Evolutionary conservation across 2,329 filamentous ascomycete species (phyloP).

Genomic region (Diaporthe vexans): DNA sequence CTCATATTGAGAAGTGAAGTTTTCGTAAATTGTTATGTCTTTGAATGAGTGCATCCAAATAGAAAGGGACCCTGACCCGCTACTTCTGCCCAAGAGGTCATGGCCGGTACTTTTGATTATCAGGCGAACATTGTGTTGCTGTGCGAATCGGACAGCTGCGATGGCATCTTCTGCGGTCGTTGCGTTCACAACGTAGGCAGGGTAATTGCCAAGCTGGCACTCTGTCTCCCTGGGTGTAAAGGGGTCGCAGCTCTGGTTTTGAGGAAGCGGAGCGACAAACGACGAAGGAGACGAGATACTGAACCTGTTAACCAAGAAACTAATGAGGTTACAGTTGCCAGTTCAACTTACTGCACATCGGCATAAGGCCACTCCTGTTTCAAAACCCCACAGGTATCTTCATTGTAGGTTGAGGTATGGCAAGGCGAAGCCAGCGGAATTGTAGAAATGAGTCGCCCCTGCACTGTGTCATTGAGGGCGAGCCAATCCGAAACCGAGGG

Average conservation of each 20-base stretch:
- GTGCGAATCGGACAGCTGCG: conserved; percentile 12
- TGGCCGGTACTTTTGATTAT: conserved; percentile 61
- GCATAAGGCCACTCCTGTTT: conserved; percentile 19
- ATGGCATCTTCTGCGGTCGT: not conserved
- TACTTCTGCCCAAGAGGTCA: conserved; percentile 60
- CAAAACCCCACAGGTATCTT: conserved; percentile 4
- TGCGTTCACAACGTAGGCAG: conserved; percentile 26
- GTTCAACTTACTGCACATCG: conserved; percentile 5
- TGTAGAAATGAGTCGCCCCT: conserved; percentile 57
- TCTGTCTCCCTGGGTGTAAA: conserved; percentile 15
- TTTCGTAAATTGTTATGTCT: conserved; percentile 1
- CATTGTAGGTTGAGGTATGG: not conserved
- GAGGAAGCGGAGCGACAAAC: conserved; percentile 16
- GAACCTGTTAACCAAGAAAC: not conserved
- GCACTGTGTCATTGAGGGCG: conserved; percentile 61
- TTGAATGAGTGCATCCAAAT: conserved; percentile 53
- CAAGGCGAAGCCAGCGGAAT: conserved; percentile 19
- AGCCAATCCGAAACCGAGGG: conserved; percentile 59
- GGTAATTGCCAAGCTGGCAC: conserved; percentile 22
- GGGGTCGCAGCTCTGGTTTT: conserved; percentile 20
- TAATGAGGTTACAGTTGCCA: not conserved
- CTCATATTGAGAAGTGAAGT: conserved; percentile 12
- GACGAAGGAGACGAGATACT: conserved; percentile 18
- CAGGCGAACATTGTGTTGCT: conserved; percentile 52
- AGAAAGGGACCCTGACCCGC: conserved; percentile 58